Evolutionary conservation across 1,139 yeast species (phyloP).

Genomic region (Scheffersomyces illinoinensis): DNA sequence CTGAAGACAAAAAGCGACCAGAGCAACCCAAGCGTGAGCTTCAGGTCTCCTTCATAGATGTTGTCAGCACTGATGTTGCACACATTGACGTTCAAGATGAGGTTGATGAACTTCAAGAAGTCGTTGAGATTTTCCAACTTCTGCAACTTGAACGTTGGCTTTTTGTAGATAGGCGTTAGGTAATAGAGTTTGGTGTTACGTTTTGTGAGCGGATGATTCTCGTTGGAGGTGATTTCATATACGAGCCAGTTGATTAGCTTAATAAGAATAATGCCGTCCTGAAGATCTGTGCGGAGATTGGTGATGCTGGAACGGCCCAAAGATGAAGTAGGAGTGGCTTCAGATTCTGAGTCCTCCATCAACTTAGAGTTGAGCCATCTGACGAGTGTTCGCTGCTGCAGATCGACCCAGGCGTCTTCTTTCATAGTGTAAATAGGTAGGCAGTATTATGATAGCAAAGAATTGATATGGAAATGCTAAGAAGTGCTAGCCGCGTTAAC

Average conservation of each 20-base stretch:
- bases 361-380: constrained; percentile 49
- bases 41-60: constrained; percentile 62
- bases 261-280: constrained; percentile 42
- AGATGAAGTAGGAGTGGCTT: constrained; percentile 33
- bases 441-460: background rate
- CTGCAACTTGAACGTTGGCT: constrained; percentile 58
- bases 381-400: constrained; percentile 48
- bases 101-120: constrained; percentile 54
- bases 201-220: constrained; percentile 14
- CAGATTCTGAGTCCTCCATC: constrained; percentile 21
- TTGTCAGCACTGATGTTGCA: constrained; percentile 69
- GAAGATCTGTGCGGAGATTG: constrained; percentile 32
- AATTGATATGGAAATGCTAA: too few relatives aligned
- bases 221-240: constrained; percentile 17
- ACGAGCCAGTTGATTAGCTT: constrained; percentile 36
- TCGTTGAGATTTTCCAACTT: constrained; percentile 62
- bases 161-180: constrained; percentile 37
- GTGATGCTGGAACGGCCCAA: constrained; percentile 14
- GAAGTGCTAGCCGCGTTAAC: background rate
- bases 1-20: constrained; percentile 63
- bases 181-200: constrained; percentile 19
- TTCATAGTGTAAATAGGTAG: background rate
- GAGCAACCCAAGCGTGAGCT: constrained; percentile 62
- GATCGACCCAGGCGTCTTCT: constrained; percentile 33
- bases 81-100: constrained; percentile 51